Evolutionary conservation across 1,284 basidiomycete species (phyloP), one percentile per base, ranked within the genome.

Genomic region (Coriolopsis trogii): DNA sequence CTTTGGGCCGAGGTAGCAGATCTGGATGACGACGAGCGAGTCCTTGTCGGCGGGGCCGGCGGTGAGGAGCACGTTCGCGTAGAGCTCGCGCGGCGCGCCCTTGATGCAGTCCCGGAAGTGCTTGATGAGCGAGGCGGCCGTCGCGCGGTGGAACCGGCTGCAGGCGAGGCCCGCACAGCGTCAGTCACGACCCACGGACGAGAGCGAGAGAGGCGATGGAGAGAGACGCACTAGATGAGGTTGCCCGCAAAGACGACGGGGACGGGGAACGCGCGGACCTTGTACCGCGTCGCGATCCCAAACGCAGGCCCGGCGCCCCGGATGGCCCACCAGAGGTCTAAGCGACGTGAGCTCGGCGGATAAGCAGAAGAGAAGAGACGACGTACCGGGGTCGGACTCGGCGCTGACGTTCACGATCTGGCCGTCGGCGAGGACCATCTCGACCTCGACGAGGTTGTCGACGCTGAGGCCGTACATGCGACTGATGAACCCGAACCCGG

Each of bases 91-190:
- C 13, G 93, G 91, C 4, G 90, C 88, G 29, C 84, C 84, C 65
- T 95, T 95, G 71, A 95, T 81, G 65, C 93, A 95, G 69, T 96
- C 94, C 24, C 93, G 84, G 76, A 94, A 93, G 69, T 96, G 93
- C 58, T 87, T 89, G 66, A 96, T 86, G 29, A 96, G 80, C 6
- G 90, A 93, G 7, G 91, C 84, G 0, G 93, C 89, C 0, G 92
- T 95, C 7, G 84, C 79, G 39, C 81, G 81, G 66, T 92, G 87
- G 73, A 95, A 94, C 23, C 91, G 88, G 68, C 91, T 93, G 61
- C 13, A 50, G 5, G 18, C 20, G 2, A n/a, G 10, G 29, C n/a
- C 8, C 16, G 10, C 20, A 16, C 15, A 9, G n/a, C 24, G 18
- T 28, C n/a, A 24, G 21, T 6, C n/a, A n/a, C n/a, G n/a, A n/a